Percentiles rank a stretch among this genome's conserved stretches.
These are phyloP conservation scores for Marasmius tenuissimus DNA, from an alignment of 1,284 basidiomycete species.

Conservation along the genomic window DNA sequence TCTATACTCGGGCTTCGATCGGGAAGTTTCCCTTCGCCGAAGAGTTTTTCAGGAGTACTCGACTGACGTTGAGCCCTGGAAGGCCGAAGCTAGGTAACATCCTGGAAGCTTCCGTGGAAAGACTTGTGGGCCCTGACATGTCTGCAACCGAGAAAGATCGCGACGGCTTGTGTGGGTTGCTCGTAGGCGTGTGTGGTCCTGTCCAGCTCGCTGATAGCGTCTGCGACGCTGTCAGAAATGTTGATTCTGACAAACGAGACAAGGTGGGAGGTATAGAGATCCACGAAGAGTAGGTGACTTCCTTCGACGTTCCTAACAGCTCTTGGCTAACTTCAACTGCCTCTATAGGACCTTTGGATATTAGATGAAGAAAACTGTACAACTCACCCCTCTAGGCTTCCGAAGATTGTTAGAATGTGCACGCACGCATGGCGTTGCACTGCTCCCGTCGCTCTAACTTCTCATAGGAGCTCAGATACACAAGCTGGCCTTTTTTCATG, in stretches of 20 bases:
- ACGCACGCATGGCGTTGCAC: too few relatives aligned
- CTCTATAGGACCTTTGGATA: conserved; percentile 14
- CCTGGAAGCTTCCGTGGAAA: conserved; percentile 48
- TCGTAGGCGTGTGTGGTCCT: conserved; percentile 72
- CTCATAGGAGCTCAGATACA: too few relatives aligned
- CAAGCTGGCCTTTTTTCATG: too few relatives aligned
- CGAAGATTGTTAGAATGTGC: too few relatives aligned
- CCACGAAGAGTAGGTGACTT: conserved; percentile 56
- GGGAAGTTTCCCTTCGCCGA: conserved; percentile 34
- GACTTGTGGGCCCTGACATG: conserved; percentile 18
- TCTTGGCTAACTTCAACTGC: neutral
- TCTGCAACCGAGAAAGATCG: neutral
- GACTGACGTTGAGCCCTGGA: conserved; percentile 46
- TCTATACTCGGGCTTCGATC: conserved; percentile 59
- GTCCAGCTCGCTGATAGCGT: conserved; percentile 54
- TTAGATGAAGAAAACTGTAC: conserved; percentile 25
- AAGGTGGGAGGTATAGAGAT: conserved; percentile 72
- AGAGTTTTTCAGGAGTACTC: conserved; percentile 31
- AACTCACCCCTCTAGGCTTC: too few relatives aligned
- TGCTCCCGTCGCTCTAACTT: too few relatives aligned
- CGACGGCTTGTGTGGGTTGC: conserved; percentile 52
- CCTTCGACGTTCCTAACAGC: neutral
- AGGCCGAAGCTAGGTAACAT: conserved; percentile 47
- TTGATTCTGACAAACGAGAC: conserved; percentile 48
- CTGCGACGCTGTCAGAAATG: conserved; percentile 43